Evolutionary conservation across 805 yeast species (phyloP), one percentile per base, ranked within the genome.

Genomic region (Blastobotrys mokoenaii): DNA sequence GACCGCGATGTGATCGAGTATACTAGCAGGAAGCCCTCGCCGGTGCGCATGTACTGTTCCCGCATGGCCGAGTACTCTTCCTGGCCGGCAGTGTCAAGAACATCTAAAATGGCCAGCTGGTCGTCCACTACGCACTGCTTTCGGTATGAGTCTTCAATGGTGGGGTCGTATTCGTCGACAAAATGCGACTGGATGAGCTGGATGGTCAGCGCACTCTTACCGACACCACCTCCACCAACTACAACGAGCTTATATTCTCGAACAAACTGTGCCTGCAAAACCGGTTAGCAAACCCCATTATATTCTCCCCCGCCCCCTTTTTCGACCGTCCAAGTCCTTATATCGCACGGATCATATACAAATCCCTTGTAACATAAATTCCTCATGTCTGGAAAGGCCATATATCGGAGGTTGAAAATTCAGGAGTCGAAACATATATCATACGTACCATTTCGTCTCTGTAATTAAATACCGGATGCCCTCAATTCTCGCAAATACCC

Each of bases 221-320:
- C 98, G 46, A 93, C 98, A 67, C 96, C 97, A 61, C 97, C 97
- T 34, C 97, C 97, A 46, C 97, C 98, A 46, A 90, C 96, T 38
- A 90, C 97, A 3, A 93, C 98, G 48, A 93, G 68, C 62, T 94
- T 88, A 64, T 81, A 90, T 65, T 89, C 96, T 64, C 83, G 34
- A 11, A 46, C 44, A 41, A 49, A 49, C 40, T 30, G 43, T 22
- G 27, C 27, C 27, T 22, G 8, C 8, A 4, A 22, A 22, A 5
- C n/a, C n/a, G n/a, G n/a, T n/a, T n/a, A n/a, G n/a, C n/a, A n/a
- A n/a, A n/a, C n/a, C n/a, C n/a, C n/a, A n/a, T n/a, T n/a, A n/a
- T n/a, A n/a, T n/a, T n/a, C n/a, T n/a, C n/a, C n/a, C n/a, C n/a
- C n/a, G n/a, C n/a, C n/a, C n/a, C n/a, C n/a, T n/a, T n/a, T n/a